phyloP scores from a whole-genome alignment of 1,284 basidiomycete species.

The Ceratorhiza oryzae-sativae region DNA sequence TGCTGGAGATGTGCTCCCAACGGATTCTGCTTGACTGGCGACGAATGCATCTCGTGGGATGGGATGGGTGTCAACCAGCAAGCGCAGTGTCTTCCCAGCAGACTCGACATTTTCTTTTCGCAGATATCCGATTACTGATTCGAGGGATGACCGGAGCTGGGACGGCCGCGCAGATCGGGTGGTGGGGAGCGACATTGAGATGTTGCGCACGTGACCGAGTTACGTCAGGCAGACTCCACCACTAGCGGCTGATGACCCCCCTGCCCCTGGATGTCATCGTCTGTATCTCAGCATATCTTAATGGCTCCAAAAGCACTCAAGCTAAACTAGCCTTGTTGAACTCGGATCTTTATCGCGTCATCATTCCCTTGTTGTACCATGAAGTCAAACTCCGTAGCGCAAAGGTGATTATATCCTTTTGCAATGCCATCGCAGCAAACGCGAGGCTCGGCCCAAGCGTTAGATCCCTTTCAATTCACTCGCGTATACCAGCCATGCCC shows the following conservation, averaged over 20 bases:
- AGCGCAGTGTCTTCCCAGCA: constrained; percentile 1
- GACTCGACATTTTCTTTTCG: background rate
- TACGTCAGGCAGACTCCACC: background rate
- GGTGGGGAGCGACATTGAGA: background rate
- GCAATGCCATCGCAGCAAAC: background rate
- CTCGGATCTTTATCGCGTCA: background rate
- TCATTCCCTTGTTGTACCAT: background rate
- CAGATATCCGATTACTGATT: background rate
- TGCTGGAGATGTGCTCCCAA: background rate
- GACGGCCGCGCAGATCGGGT: background rate
- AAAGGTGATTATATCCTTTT: background rate
- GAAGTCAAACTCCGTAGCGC: background rate
- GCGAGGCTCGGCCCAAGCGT: background rate
- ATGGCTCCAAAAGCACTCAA: background rate
- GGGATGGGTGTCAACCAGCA: background rate
- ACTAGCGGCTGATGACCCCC: background rate
- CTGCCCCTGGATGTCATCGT: background rate
- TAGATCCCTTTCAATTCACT: background rate
- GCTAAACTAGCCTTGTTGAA: background rate
- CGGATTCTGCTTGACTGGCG: background rate
- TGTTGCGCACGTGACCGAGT: background rate
- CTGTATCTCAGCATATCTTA: background rate
- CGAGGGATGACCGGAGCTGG: background rate
- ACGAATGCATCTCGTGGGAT: background rate
- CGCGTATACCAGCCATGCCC: too few species aligned